Conservation (phyloP, 345 rosid species). For the Citrus medica region DNA sequence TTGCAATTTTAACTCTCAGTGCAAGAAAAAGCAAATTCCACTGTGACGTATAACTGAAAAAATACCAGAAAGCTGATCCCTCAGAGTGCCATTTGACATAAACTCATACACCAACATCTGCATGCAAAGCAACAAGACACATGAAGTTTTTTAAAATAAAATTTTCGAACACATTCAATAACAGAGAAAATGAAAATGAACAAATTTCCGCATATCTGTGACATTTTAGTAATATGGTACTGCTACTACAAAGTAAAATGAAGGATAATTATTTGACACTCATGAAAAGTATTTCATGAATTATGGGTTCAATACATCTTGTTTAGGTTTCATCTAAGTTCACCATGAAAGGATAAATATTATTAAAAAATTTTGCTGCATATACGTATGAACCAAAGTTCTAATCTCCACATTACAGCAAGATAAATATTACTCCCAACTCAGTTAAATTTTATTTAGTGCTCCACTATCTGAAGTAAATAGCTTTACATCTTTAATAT, state of each 20-base stretch:
- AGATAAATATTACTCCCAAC: neutral
- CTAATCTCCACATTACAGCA: neutral
- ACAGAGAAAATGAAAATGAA: neutral
- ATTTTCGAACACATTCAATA: neutral
- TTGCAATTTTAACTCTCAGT: neutral
- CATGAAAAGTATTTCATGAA: too few species aligned
- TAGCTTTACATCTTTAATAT: neutral
- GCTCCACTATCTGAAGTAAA: neutral
- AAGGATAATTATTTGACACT: neutral
- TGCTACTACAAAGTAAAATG: neutral
- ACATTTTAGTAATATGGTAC: neutral
- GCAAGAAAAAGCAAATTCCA: neutral
- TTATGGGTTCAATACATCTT: too few species aligned
- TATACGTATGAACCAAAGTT: neutral
- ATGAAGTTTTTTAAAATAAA: slow-evolving; percentile 11
- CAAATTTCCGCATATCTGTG: neutral
- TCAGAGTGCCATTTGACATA: slow-evolving; percentile 84
- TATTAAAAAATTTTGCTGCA: neutral
- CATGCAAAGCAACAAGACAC: neutral
- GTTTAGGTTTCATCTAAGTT: neutral
- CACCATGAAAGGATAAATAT: neutral
- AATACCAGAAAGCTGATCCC: slow-evolving; percentile 84
- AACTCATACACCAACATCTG: slow-evolving; percentile 97
- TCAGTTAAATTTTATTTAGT: neutral
- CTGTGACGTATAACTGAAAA: slow-evolving; percentile 10